Evolutionary conservation across 352 stramenopile species (phyloP).

Genomic region (Halophytophthora batemanensis): DNA sequence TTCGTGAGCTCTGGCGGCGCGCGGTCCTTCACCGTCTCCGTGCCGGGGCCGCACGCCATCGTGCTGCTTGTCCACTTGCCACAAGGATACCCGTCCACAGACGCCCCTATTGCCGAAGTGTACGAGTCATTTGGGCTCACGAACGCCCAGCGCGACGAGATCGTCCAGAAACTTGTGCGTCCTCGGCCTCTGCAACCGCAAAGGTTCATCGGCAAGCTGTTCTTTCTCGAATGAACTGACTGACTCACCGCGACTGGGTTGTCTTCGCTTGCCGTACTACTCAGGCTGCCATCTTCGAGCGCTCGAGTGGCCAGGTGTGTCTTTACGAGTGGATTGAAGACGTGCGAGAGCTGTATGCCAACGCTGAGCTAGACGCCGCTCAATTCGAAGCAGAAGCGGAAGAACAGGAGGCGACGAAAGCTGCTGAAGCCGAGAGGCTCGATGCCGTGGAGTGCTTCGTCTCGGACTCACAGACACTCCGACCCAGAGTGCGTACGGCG

Average conservation of each 20-base stretch:
- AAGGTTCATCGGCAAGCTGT: not conserved
- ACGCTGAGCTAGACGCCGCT: constrained; percentile 32
- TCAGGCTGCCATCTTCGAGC: constrained; percentile 60
- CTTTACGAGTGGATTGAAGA: constrained; percentile 87
- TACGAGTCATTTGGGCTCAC: constrained; percentile 83
- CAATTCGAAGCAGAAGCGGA: constrained; percentile 9
- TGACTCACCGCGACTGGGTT: too few species aligned
- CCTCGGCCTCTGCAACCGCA: not conserved
- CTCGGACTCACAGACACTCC: constrained; percentile 55
- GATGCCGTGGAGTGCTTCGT: constrained; percentile 39
- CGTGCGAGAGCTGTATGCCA: constrained; percentile 68
- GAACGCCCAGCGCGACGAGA: constrained; percentile 57
- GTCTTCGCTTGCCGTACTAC: not conserved
- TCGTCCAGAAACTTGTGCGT: constrained; percentile 58
- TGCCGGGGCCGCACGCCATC: constrained; percentile 64
- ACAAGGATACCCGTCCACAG: constrained; percentile 58
- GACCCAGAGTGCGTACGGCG: constrained; percentile 59
- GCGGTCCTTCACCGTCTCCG: constrained; percentile 55
- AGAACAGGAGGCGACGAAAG: constrained; percentile 12
- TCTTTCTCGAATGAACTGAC: too few species aligned
- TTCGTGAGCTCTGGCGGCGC: constrained; percentile 36
- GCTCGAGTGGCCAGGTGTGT: constrained; percentile 75
- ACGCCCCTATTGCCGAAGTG: constrained; percentile 71
- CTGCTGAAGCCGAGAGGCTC: constrained; percentile 6
- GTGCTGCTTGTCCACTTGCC: constrained; percentile 72